These are phyloP conservation scores for Helminthosporium solani DNA, from an alignment of 2,329 filamentous ascomycete species.

Conservation along the genomic window DNA sequence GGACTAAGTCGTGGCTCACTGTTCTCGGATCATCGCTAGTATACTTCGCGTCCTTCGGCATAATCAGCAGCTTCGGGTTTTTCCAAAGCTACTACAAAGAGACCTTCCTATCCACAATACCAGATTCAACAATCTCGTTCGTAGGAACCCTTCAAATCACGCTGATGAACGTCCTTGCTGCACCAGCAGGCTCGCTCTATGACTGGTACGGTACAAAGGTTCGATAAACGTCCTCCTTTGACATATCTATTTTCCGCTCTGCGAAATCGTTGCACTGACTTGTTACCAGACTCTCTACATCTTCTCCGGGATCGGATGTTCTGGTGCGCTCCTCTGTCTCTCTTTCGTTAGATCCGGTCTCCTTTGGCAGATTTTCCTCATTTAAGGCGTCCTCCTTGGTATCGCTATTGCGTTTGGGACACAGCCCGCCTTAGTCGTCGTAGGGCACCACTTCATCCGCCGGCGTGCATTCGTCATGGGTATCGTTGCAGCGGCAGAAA, in stretches of 20 bases:
- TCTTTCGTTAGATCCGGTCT: slow-evolving; percentile 24
- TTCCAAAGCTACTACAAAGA: slow-evolving; percentile 49
- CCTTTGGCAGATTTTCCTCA: slow-evolving; percentile 48
- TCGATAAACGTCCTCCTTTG: slow-evolving; percentile 12
- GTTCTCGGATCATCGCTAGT: slow-evolving; percentile 39
- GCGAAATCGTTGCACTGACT: slow-evolving; percentile 11
- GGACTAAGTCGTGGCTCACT: slow-evolving; percentile 31
- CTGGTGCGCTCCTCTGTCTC: slow-evolving; percentile 22
- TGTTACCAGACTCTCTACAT: slow-evolving; percentile 27
- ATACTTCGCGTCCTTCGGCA: slow-evolving; percentile 44
- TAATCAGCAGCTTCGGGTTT: slow-evolving; percentile 48
- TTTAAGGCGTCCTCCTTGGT: slow-evolving; percentile 49
- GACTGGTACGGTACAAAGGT: slow-evolving; percentile 62
- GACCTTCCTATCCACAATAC: slow-evolving; percentile 34
- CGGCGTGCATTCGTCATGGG: slow-evolving; percentile 47
- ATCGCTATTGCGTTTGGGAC: slow-evolving; percentile 46
- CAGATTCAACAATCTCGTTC: slow-evolving; percentile 44
- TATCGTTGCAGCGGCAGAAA: slow-evolving; percentile 44
- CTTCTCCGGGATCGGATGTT: slow-evolving; percentile 25
- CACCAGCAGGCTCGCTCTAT: slow-evolving; percentile 61
- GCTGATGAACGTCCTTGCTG: slow-evolving; percentile 55
- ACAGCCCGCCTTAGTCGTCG: slow-evolving; percentile 44
- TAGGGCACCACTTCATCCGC: slow-evolving; percentile 48
- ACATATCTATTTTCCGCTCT: slow-evolving; percentile 1
- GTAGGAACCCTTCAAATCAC: slow-evolving; percentile 48